These are phyloP conservation scores for Emericellopsis terricola DNA, from an alignment of 495 filamentous ascomycete genomes.

Conservation along the genomic window DNA sequence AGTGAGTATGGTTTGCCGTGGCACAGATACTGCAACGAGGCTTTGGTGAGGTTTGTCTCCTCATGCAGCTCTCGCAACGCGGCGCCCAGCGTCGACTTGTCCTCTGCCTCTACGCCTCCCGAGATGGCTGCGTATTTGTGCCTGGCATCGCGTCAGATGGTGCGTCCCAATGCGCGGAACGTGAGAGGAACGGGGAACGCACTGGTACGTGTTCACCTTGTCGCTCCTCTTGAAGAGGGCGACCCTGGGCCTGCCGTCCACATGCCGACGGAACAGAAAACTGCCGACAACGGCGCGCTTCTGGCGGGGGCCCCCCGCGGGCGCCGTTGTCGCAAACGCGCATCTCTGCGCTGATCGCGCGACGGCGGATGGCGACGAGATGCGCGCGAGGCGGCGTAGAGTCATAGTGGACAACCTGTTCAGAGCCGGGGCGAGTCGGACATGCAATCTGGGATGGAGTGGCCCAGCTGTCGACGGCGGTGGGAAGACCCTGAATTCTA, in stretches of 20 bases:
- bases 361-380: too few species aligned
- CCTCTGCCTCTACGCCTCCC: conserved; percentile 34
- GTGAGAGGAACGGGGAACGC: conserved; percentile 3
- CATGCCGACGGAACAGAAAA: conserved; percentile 31
- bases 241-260: conserved; percentile 18
- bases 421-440: too few species aligned
- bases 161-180: neutral
- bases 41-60: conserved; percentile 35
- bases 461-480: too few species aligned
- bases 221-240: conserved; percentile 40
- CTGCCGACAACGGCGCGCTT: conserved; percentile 34
- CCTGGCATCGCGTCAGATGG: conserved; percentile 9
- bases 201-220: conserved; percentile 38
- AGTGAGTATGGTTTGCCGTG: conserved; percentile 42
- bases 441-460: too few species aligned
- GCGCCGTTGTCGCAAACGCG: too few species aligned
- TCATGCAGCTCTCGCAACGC: conserved; percentile 46
- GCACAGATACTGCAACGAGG: conserved; percentile 30
- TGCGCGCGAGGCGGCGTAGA: too few species aligned
- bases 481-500: too few species aligned
- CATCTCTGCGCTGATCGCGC: too few species aligned
- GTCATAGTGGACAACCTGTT: too few species aligned
- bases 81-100: conserved; percentile 28
- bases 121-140: conserved; percentile 41
- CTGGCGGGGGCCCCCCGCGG: too few species aligned